Evolutionary conservation across 1,284 basidiomycete species (phyloP).

Genomic region (Pholiota adiposa): DNA sequence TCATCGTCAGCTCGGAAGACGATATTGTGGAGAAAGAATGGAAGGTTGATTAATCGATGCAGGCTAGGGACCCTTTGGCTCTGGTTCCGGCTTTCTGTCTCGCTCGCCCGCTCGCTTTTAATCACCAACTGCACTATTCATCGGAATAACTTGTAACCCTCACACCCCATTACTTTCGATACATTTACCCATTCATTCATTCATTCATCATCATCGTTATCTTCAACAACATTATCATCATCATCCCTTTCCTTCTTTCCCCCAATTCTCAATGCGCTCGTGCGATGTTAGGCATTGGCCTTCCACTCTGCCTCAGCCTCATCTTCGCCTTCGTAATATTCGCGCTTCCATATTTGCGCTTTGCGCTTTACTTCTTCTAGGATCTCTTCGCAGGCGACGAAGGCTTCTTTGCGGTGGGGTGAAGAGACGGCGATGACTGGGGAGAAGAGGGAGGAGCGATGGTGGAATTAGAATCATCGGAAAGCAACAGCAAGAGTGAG

Average conservation of each 20-base stretch:
- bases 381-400: conserved; percentile 78
- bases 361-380: conserved; percentile 84
- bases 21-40: conserved; percentile 71
- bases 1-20: conserved; percentile 78
- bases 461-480: no score
- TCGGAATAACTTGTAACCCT: not conserved
- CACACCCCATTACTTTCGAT: not conserved
- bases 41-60: conserved; percentile 81
- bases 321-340: conserved; percentile 74
- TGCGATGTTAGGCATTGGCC: conserved; percentile 49
- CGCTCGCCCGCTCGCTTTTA: not conserved
- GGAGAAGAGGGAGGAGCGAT: not conserved
- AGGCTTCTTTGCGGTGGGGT: conserved; percentile 85
- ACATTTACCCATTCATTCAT: no score
- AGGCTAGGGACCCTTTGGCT: not conserved
- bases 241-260: not conserved
- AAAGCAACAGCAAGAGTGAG: not conserved
- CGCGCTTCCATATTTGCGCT: conserved; percentile 90
- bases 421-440: conserved; percentile 81
- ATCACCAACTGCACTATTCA: not conserved
- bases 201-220: not conserved
- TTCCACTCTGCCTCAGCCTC: conserved; percentile 77
- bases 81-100: not conserved
- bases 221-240: not conserved
- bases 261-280: no score